phyloP scores from a whole-genome alignment of 179 eudicot species.

The Amaranthus tricolor region DNA sequence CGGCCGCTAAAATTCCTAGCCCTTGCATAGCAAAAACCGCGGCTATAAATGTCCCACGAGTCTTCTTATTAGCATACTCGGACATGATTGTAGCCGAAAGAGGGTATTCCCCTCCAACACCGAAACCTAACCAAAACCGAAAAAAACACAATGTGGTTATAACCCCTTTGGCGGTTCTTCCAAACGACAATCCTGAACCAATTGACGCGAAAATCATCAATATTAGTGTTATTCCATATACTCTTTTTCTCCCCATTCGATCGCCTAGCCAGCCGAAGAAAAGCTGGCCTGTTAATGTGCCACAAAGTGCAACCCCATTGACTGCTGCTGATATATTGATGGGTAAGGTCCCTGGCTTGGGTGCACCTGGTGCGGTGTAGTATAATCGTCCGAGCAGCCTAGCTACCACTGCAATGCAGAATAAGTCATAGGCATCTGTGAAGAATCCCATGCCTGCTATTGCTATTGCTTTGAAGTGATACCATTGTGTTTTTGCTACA shows the following conservation, averaged over 20 bases:
- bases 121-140: constrained; percentile 13
- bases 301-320: constrained; percentile 11
- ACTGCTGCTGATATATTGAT: constrained; percentile 14
- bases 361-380: constrained; percentile 6
- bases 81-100: constrained; percentile 26
- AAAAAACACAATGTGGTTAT: constrained; percentile 14
- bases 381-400: constrained; percentile 19
- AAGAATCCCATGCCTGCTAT: constrained; percentile 23
- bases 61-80: constrained; percentile 13
- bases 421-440: constrained; percentile 22
- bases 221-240: constrained; percentile 15
- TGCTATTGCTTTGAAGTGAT: constrained; percentile 9
- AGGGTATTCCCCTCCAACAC: constrained; percentile 24
- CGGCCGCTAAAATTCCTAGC: constrained; percentile 10
- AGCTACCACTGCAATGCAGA: constrained; percentile 16
- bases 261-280: constrained; percentile 20
- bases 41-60: constrained; percentile 20
- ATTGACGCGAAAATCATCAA: constrained; percentile 3
- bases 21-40: constrained; percentile 29
- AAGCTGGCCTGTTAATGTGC: constrained; percentile 13
- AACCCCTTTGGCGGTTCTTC: constrained; percentile 8
- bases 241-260: constrained; percentile 13
- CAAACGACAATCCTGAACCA: constrained; percentile 19
- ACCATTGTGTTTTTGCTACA: constrained; percentile 12
- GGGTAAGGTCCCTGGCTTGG: constrained; percentile 9